Base-by-base conservation (phyloP, 768 basidiomycete genomes). In the Mycena olivaceomarginata region DNA sequence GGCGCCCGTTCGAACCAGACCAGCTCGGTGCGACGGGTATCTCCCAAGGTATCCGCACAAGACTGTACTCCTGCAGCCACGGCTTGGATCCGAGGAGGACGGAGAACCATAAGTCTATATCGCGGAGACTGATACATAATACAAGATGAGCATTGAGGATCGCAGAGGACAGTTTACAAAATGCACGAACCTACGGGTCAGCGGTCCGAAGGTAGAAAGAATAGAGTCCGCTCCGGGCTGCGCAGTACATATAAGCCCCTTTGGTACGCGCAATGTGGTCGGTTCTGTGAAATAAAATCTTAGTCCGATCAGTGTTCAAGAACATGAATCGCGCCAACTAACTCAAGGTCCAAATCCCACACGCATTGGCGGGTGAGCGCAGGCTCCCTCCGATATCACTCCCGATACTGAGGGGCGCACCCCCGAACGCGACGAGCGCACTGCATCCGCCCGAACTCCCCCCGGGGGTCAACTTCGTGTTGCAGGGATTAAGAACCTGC, bases 371-470 rank as follows among this genome's bases (percentile, higher is more conserved):
- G 20, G 86, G 78, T 18, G 86, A 85, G 15, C 86, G 86, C 45
- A 85, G 66, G 67, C 83, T 84, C 7, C 87, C 87, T 25, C 85
- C 82, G 60, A 87, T 84, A 76, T 81, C 82, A 20, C 86, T 88
- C 40, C 90, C 89, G 37, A 90, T 82, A 9, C 91, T 88, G 40
- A 91, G 76, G 40, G 87, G 87, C 25, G 86, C 85, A 43, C 90
- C 90, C 46, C 86, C 86, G 69, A 91, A 76, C 5, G 89, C 89
- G 2, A 91, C 68, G 1, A 91, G 79, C 0, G 91, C 89, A 6
- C 86, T 85, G 80, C 91, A 91, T 43, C 91, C 91, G 9, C 91
- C 91, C 2, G 88, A 88, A 12, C 90, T 90, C n/a, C 91, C 91
- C 15, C 91, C 91, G 1, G 86, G 81, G 0, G 88, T 89, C 31